Conservation (phyloP, 2,329 filamentous ascomycete species). For the Fusarium buxicola region DNA sequence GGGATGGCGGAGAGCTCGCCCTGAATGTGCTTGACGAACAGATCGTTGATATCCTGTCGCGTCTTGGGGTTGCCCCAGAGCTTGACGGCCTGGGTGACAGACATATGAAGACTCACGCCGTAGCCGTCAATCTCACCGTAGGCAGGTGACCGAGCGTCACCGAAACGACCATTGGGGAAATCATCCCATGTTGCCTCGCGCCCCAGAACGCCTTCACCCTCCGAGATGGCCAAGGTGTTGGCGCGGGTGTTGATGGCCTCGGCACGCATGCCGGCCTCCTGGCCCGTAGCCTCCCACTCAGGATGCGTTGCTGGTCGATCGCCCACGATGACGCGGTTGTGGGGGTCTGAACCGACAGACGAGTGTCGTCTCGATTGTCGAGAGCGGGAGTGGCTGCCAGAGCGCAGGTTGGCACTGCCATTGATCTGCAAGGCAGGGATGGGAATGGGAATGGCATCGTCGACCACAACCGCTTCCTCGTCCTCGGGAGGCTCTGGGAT, state of each 20-base stretch:
- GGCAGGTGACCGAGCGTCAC: slow-evolving; percentile 90
- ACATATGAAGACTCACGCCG: slow-evolving; percentile 93
- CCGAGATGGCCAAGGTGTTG: slow-evolving; percentile 91
- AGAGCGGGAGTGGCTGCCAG: slow-evolving; percentile 51
- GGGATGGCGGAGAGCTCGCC: slow-evolving; percentile 85
- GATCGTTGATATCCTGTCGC: slow-evolving; percentile 76
- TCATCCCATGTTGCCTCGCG: slow-evolving; percentile 99
- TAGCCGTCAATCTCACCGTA: slow-evolving; percentile 99
- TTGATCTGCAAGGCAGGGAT: slow-evolving; percentile 59
- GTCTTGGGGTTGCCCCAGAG: slow-evolving; percentile 86
- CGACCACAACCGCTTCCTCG: slow-evolving; percentile 64
- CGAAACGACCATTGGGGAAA: slow-evolving; percentile 96
- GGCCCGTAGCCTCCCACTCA: slow-evolving; percentile 77
- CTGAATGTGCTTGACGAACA: slow-evolving; percentile 85
- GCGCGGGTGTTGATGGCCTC: slow-evolving; percentile 80
- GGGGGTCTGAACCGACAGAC: slow-evolving; percentile 84
- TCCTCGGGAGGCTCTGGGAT: slow-evolving; percentile 74
- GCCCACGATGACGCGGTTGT: slow-evolving; percentile 88
- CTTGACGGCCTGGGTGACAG: slow-evolving; percentile 81
- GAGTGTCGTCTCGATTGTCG: slow-evolving; percentile 72
- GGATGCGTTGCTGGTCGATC: slow-evolving; percentile 68
- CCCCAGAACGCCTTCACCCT: slow-evolving; percentile 89
- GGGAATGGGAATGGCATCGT: slow-evolving; percentile 43
- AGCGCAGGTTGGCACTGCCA: slow-evolving; percentile 53
- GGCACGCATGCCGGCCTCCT: slow-evolving; percentile 80